A percentile compares a stretch with the other conserved stretches of the same genome.
Evolutionary conservation across 306 rosid genomes (phyloP).

Genomic region (Argentina anserina): DNA sequence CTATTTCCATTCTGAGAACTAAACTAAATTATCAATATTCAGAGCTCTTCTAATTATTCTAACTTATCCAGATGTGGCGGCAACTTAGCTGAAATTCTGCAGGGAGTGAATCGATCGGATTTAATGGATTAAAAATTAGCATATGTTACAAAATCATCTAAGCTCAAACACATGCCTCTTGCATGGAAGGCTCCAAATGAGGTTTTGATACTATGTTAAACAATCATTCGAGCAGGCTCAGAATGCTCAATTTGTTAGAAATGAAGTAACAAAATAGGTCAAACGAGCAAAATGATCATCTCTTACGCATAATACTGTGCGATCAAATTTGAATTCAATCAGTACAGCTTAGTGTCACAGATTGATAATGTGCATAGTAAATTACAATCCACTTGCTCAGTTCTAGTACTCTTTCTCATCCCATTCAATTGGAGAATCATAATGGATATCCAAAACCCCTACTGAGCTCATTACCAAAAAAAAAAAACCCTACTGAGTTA

Average conservation of each 20-base stretch:
- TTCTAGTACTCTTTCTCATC: not conserved
- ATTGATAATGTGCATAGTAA: not conserved
- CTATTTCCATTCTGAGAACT: not conserved
- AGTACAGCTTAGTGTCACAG: not conserved
- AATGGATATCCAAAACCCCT: not conserved
- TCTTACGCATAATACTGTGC: not conserved
- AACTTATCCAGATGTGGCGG: constrained; percentile 3
- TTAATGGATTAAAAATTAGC: not conserved
- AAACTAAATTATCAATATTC: not conserved
- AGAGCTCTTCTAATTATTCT: not conserved
- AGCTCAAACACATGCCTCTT: not conserved
- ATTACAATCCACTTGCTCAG: not conserved
- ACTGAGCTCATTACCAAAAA: not conserved
- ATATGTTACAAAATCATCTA: not conserved
- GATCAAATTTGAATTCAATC: not conserved
- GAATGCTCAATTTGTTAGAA: not conserved
- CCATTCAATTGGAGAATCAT: not conserved
- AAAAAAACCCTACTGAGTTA: not conserved
- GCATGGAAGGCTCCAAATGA: not conserved
- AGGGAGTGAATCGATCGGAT: not conserved
- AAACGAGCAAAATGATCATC: not conserved
- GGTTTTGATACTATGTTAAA: not conserved
- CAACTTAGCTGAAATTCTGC: not conserved
- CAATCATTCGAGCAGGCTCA: not conserved
- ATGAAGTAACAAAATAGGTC: not conserved